A percentile compares a stretch with the other conserved stretches of the same genome.
These are phyloP conservation scores for Phytophthora niederhauseri DNA, from an alignment of 352 stramenopile genomes.

Conservation along the genomic window DNA sequence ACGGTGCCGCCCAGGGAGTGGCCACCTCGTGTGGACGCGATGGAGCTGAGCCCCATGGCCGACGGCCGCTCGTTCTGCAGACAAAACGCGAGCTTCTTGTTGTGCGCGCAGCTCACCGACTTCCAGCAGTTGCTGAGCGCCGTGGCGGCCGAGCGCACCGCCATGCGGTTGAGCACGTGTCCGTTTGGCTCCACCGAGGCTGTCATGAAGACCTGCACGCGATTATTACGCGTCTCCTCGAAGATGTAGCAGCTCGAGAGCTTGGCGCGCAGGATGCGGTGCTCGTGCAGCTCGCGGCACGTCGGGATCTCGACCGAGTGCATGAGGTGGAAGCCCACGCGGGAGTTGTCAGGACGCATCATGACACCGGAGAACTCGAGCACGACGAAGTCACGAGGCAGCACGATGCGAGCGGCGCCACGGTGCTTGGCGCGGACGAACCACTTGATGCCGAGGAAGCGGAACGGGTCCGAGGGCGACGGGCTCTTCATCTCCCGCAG, in stretches of 20 bases:
- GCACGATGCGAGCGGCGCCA: conserved; percentile 38
- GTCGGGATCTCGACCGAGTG: conserved; percentile 51
- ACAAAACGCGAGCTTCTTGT: conserved; percentile 71
- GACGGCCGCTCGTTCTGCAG: conserved; percentile 50
- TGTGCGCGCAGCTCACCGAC: conserved; percentile 62
- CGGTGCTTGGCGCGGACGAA: conserved; percentile 51
- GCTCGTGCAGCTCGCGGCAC: conserved; percentile 44
- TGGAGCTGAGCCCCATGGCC: conserved; percentile 1
- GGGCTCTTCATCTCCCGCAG: conserved; percentile 50
- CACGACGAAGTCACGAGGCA: conserved; percentile 57
- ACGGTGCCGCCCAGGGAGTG: conserved; percentile 9
- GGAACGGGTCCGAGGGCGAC: conserved; percentile 47
- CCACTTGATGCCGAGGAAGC: conserved; percentile 67
- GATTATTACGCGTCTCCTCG: conserved; percentile 50
- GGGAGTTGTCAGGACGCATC: conserved; percentile 50
- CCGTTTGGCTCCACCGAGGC: conserved; percentile 56
- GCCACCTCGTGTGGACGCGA: conserved; percentile 17
- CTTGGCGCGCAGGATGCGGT: conserved; percentile 52
- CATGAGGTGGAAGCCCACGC: conserved; percentile 61
- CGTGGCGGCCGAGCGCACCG: conserved; percentile 44
- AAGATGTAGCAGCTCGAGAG: conserved; percentile 63
- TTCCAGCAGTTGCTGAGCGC: conserved; percentile 73
- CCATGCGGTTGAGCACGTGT: conserved; percentile 47
- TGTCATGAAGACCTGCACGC: conserved; percentile 71
- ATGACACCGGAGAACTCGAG: conserved; percentile 61